Conservation (phyloP, 2,329 filamentous ascomycete species). For the Ceratocystis harringtonii region DNA sequence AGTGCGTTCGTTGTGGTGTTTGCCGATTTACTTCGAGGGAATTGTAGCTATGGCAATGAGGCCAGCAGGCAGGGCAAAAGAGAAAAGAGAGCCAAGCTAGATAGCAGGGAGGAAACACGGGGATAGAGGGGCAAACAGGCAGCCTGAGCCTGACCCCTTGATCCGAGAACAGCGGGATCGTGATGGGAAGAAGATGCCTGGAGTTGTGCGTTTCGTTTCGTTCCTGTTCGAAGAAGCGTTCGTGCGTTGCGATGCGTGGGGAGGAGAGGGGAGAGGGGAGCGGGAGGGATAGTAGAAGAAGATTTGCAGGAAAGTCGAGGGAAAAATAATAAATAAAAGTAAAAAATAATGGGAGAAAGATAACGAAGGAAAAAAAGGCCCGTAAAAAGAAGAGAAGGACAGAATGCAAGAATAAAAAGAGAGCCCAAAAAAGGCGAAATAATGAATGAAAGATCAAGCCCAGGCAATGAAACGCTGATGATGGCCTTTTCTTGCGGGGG, state of each 20-base stretch:
- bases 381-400: not conserved
- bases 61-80: not conserved
- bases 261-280: not conserved
- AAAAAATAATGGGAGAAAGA: not conserved
- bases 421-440: not conserved
- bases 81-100: slow-evolving; percentile 2
- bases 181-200: not conserved
- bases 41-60: not conserved
- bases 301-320: not conserved
- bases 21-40: not conserved
- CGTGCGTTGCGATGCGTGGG: not conserved
- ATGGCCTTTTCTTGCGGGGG: slow-evolving; percentile 1
- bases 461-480: slow-evolving; percentile 6
- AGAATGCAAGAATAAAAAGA: too few species aligned
- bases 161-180: not conserved
- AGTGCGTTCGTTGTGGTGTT: not conserved
- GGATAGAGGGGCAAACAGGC: not conserved
- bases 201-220: not conserved
- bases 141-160: not conserved
- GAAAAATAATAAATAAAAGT: not conserved
- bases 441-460: not conserved
- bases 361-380: not conserved
- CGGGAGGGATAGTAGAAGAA: not conserved
- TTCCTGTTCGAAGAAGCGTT: not conserved
- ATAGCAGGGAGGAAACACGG: not conserved